These are phyloP conservation scores for Rhodotorula sp. DNA, from an alignment of 1,284 basidiomycete genomes.

Conservation along the genomic window DNA sequence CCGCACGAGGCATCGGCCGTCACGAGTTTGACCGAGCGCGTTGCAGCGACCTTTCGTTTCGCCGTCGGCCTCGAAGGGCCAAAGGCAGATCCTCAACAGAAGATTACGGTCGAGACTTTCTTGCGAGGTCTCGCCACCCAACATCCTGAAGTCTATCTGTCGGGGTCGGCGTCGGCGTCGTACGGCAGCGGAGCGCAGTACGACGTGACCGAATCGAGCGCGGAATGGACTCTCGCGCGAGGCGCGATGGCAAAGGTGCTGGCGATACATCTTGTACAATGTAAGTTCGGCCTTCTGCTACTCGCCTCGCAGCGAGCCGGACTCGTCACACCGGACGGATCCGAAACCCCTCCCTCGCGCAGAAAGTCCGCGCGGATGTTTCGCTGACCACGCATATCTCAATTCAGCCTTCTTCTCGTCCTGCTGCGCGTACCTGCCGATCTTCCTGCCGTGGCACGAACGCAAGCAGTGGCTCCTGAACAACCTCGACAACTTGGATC, in stretches of 20 bases:
- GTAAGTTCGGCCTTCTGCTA: not conserved
- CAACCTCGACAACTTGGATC: conserved; percentile 3
- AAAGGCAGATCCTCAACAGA: not conserved
- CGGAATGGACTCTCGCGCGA: conserved; percentile 31
- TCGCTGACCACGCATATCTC: too few relatives aligned
- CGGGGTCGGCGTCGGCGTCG: not conserved
- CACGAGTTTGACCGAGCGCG: not conserved
- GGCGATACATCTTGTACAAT: conserved; percentile 16
- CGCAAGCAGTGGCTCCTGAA: conserved; percentile 8
- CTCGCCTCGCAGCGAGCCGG: not conserved
- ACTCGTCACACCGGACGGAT: too few relatives aligned
- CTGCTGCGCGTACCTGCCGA: conserved; percentile 33
- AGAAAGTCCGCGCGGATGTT: too few relatives aligned
- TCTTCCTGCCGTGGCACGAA: conserved; percentile 16
- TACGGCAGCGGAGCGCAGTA: not conserved
- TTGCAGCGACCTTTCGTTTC: not conserved
- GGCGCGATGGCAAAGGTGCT: conserved; percentile 19
- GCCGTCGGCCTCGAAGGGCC: not conserved
- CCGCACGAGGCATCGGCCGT: too few relatives aligned
- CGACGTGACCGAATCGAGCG: conserved; percentile 1
- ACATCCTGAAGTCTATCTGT: not conserved
- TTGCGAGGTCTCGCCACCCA: not conserved
- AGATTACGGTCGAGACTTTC: conserved; percentile 7
- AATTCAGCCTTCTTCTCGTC: conserved; percentile 29
- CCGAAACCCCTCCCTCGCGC: not conserved